Evolutionary conservation across 805 yeast species (phyloP).

Genomic region (Wickerhamiella qilinensis): DNA sequence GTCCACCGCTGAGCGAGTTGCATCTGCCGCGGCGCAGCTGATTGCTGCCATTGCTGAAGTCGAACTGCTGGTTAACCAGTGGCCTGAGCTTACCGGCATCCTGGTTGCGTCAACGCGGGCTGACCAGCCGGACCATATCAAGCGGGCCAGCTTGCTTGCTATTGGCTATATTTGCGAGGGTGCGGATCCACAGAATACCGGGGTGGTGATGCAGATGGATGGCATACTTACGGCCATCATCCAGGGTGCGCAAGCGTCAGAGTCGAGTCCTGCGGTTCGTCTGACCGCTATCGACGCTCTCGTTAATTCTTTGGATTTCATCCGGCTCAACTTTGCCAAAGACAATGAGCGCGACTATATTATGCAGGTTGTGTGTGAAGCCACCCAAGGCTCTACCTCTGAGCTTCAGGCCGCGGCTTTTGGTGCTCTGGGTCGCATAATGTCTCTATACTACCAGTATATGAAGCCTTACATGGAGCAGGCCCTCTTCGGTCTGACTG

Average conservation of each 20-base stretch:
- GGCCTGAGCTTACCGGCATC: conserved; percentile 74
- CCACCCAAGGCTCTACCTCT: conserved; percentile 74
- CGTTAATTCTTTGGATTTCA: conserved; percentile 79
- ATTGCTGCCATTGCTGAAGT: conserved; percentile 96
- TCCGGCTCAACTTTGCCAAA: conserved; percentile 70
- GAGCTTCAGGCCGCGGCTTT: conserved; percentile 88
- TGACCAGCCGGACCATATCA: conserved; percentile 61
- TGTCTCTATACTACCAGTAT: conserved; percentile 72
- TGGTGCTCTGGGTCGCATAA: conserved; percentile 85
- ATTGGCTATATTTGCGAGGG: conserved; percentile 94
- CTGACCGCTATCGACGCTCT: conserved; percentile 85
- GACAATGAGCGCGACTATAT: conserved; percentile 94
- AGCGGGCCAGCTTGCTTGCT: conserved; percentile 72
- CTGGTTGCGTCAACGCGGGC: conserved; percentile 77
- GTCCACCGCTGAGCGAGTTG: conserved; percentile 52
- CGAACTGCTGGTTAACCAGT: conserved; percentile 72
- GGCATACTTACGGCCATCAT: conserved; percentile 91
- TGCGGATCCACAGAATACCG: conserved; percentile 69
- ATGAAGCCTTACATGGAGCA: conserved; percentile 64
- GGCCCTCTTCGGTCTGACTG: conserved; percentile 7
- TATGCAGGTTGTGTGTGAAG: conserved; percentile 98
- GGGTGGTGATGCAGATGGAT: conserved; percentile 68
- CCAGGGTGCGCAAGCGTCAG: conserved; percentile 83
- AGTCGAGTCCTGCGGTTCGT: conserved; percentile 59
- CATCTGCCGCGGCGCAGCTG: conserved; percentile 78